Base-by-base conservation (phyloP, 257 asterid species). In the Solanum pinnatisectum region DNA sequence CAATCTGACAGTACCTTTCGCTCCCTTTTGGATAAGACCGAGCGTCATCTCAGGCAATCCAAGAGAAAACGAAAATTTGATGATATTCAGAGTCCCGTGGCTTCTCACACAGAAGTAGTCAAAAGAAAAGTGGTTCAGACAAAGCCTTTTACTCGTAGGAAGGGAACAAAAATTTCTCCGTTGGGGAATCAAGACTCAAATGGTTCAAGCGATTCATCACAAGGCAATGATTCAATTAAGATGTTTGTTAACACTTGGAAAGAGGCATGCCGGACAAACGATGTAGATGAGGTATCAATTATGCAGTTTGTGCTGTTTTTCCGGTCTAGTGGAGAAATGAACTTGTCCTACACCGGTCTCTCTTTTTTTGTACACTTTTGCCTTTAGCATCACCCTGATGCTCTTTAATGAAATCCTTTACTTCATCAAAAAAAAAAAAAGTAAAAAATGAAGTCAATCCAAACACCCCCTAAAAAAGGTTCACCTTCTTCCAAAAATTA, bases 221-320 rank as follows among this genome's bases (percentile, higher is more conserved):
- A 89, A 90, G 85, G 92, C 49, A 86, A 83, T 87, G 97, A 94
- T 87, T 93, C 97, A 18, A 84, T 95, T 84, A 90, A 52, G 91
- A 90, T 88, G 87, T 97, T 97, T 86, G 37, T 93, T 82, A 81
- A 95, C 87, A 95, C 97, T 70, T 97, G 98, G 98, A 94, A 92
- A 90, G 98, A 93, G 87, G 93, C 95, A 68, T 97, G 99, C 90
- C 91, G 82, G 20, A 88, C 68, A 83, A 88, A 91, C 88, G 73
- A 49, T 72, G 90, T 89, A 44, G 92, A 93, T 72, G 96, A 95
- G 99, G 99, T 97, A 93, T 39, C 56, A 77, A 3, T 25, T 77
- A 77, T 40, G 60, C 84, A 40, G 32, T 77, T 77, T 77, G 10
- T 60, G 6, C 70, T 60, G 70, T 60, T 60, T 60, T 60, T 60